Evolutionary conservation across 306 rosid genomes (phyloP), one percentile per base, ranked within the genome.

Genomic region (Vigna radiata): DNA sequence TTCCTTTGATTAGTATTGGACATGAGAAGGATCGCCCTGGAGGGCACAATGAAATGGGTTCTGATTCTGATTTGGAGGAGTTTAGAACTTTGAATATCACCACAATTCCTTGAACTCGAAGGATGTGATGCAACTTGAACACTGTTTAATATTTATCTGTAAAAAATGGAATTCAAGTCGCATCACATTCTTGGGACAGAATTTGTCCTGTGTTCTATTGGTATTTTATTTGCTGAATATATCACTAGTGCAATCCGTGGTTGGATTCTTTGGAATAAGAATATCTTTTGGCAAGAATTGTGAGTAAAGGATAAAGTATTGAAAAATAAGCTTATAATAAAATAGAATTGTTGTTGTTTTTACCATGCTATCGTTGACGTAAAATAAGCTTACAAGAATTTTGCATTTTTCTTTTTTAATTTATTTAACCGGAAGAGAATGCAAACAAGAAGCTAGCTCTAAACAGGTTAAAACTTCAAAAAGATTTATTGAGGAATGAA

Each of bases 11-110:
- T 37, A 81, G 73, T 69, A 84, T 13, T 81, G 86, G 61, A 70
- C 83, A 80, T 53, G 89, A 79, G 10, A 83, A 61, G 67, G 84
- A 78, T 70, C 81, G 81, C 54, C 82, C 84, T 16, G 79, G 79
- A 49, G 87, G 81, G 19, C 48, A 48, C 70, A 18, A 83, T 44
- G 88, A 70, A n/a, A 61, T 78, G 77, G 85, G 43, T 76, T 86
- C 86, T 1, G 95, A 86, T 84, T 90, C 87, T 10, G 90, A 87
- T 84, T 74, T 84, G 76, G 89, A 93, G 12, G 91, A 84, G 49
- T 84, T 83, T 15, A 83, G 81, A 76, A 53, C 78, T n/a, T 31
- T 63, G 44, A 85, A 80, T 25, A 46, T 81, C 56, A 88, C 86
- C 44, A 21, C 75, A 76, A 78, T 83, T 8, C 82, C 82, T 21